These are phyloP conservation scores for Populus tomentosa DNA, from an alignment of 441 rosid species.

Conservation along the genomic window DNA sequence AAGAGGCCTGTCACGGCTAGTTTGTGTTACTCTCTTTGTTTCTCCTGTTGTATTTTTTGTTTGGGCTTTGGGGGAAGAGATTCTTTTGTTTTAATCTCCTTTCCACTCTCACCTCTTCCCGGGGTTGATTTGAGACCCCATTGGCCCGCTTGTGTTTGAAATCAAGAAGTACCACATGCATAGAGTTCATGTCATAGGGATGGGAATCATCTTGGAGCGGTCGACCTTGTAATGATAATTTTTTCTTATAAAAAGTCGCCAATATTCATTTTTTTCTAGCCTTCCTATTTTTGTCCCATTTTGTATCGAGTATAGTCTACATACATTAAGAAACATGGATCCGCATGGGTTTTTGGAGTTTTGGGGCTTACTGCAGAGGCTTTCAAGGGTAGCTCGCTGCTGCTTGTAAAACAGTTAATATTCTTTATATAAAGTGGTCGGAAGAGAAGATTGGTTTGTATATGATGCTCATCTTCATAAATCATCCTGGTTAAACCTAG, in stretches of 20 bases:
- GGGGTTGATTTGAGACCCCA: not conserved
- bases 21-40: not conserved
- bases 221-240: slow-evolving; percentile 23
- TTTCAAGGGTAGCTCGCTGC: slow-evolving; percentile 10
- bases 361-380: slow-evolving; percentile 11
- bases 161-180: slow-evolving; percentile 14
- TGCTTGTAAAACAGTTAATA: slow-evolving; percentile 29
- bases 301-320: slow-evolving; percentile 21
- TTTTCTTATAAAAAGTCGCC: slow-evolving; percentile 10
- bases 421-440: slow-evolving; percentile 27
- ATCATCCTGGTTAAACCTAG: not conserved
- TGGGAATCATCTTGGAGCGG: slow-evolving; percentile 2
- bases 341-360: slow-evolving; percentile 7
- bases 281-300: not conserved
- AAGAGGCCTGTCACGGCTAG: slow-evolving; percentile 12
- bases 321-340: not conserved
- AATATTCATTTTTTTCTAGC: not conserved
- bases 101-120: not conserved
- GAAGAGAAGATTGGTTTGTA: slow-evolving; percentile 9
- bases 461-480: not conserved
- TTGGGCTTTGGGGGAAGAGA: not conserved
- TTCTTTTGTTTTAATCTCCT: not conserved
- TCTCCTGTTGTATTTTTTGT: not conserved
- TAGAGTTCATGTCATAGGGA: not conserved
- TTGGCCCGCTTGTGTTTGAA: slow-evolving; percentile 6